A percentile compares a stretch with the other conserved stretches of the same genome.
Evolutionary conservation across 805 yeast species (phyloP).

Genomic region (Blastobotrys mokoenaii): DNA sequence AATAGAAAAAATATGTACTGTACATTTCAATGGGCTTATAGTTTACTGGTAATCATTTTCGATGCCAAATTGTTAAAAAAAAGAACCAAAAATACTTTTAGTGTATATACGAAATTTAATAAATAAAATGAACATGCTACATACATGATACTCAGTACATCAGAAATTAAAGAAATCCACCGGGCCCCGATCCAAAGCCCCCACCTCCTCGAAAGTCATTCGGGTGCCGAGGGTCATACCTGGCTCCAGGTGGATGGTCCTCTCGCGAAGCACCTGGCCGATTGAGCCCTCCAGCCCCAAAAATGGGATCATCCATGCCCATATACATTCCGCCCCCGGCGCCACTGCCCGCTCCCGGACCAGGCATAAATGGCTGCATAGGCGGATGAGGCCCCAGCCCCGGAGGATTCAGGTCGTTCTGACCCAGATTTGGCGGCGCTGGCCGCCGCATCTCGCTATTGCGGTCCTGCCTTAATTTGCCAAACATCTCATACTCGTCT

Average conservation of each 20-base stretch:
- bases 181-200: neutral
- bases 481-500: slow-evolving; percentile 31
- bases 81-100: no score
- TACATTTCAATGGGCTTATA: no score
- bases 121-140: no score
- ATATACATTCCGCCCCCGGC: slow-evolving; percentile 29
- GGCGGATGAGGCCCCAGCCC: slow-evolving; percentile 31
- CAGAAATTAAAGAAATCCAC: no score
- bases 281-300: slow-evolving; percentile 16
- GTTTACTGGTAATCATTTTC: no score
- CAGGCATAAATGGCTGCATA: slow-evolving; percentile 22
- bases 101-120: no score
- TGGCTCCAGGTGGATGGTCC: slow-evolving; percentile 27
- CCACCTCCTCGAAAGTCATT: slow-evolving; percentile 5
- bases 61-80: no score
- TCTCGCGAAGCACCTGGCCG: slow-evolving; percentile 8
- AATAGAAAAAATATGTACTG: no score
- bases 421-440: slow-evolving; percentile 26
- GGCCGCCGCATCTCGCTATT: slow-evolving; percentile 5
- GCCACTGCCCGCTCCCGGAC: slow-evolving; percentile 11
- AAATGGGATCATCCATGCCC: slow-evolving; percentile 23
- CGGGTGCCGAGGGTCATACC: slow-evolving; percentile 34
- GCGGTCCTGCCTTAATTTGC: slow-evolving; percentile 7
- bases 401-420: slow-evolving; percentile 32
- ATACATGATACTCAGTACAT: no score